Base-by-base conservation (phyloP, 345 rosid genomes). In the Draba incana region DNA sequence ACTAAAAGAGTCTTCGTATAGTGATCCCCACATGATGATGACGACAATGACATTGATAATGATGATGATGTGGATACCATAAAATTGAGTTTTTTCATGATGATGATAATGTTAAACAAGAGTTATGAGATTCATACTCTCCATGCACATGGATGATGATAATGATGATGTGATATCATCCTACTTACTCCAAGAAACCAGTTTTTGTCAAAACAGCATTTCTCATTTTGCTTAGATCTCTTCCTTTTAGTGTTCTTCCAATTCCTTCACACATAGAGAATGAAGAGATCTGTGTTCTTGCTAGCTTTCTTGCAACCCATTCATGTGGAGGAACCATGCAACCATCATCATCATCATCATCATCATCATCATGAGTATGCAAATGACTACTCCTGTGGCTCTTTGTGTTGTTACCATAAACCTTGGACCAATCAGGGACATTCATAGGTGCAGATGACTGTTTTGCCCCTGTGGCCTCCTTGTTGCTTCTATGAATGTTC, bases 181-280 rank as follows among this genome's bases (percentile, higher is more conserved):
- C 33, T 39, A 62, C 59, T 57, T 76, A 88, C 86, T 94, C 99
- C 16, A 94, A 74, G 76, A 94, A 92, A 4, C 99, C 98, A 15
- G 97, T 94, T 80, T 86, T 94, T 15, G 96, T 76, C 75, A 94
- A 70, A 65, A 94, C 81, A 42, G 92, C 93, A 78, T 89, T 89
- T 72, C 98, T 91, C 69, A 94, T 83, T 80, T 85, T 84, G 77
- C 97, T 94, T 39, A 94, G 96, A 79, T 94, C 99, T 78, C 99
- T 89, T 39, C 99, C 99, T 74, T 94, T 91, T 64, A 94, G 94
- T 14, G 96, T 94, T 80, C 97, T 89, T 57, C 99, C 99, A 50
- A 83, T 56, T 31, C 99, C 98, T 80, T 95, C 98, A 64, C 89
- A 88, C 45, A 89, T 87, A 3, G 99, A 95, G 72, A 84, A 88